Base-by-base conservation (phyloP, 2,329 filamentous ascomycete species). In the Stachybotrys elegans region DNA sequence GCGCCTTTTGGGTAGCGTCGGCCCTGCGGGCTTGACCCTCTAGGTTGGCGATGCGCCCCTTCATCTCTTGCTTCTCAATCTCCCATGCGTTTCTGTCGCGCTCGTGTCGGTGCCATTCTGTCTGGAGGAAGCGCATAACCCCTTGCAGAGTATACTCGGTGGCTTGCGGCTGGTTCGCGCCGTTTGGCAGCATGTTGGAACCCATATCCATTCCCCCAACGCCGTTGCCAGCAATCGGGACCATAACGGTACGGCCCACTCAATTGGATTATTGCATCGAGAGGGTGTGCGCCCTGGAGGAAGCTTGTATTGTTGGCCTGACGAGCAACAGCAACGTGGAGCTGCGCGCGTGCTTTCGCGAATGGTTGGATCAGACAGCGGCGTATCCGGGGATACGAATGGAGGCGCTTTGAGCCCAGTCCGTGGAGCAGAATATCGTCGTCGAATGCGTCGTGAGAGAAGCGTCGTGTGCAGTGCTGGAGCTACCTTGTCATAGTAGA, bases 51-150 rank as follows among this genome's bases (percentile, higher is more conserved):
- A 98, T 96, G 60, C 94, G 84, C 54, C 88, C 90, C 73, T 95
- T 95, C 93, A 98, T 97, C 71, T 98, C 93, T 58, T 95, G 93
- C 61, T 90, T 85, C 69, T 98, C 93, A 63, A 98, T 98, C 68
- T 98, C 93, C 93, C 93, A 98, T 29, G 90, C 85, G 69, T 98
- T 98, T 57, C 93, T 83, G 62, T 96, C 93, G 68, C 93, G 87
- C 70, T 98, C 93, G 67, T 98, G 92, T 55, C 89, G 86, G 69
- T 98, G 93, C 93, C 93, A 98, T 79, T 98, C 92, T 39, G 93
- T 93, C 71, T 98, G 93, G 31, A 98, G 81, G 66, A 98, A 98
- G 67, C 93, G 91, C 93, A 98, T 98, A 29, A 98, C 93, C 61
- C 93, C 78, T 66, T 82, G 78, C 29, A 82, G 64, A 6, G 78